Base-by-base conservation (phyloP, 2,329 filamentous ascomycete genomes). In the Malbranchea zuffiana region DNA sequence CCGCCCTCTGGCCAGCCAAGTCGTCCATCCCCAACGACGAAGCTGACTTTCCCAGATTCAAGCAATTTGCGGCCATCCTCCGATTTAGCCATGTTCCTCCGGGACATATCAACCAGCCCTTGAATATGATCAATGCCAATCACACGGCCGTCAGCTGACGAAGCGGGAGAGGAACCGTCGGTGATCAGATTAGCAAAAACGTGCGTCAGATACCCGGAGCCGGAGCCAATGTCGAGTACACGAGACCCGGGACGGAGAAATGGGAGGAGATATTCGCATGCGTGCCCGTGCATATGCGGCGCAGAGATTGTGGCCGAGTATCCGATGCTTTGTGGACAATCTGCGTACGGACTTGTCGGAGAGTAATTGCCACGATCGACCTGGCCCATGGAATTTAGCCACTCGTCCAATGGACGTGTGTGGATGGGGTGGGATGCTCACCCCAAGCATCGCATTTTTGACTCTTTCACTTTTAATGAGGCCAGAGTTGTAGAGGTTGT, bases 341-440 rank as follows among this genome's bases (percentile, higher is more conserved):
- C 80, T 49, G 74, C 67, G 59, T 96, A 96, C 2, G 90, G 76
- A 6, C 57, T 57, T 0, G 60, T 52, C 3, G 83, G 82, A 10
- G 82, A 74, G 62, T 88, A 96, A 61, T 96, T 74, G 0, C 74
- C 86, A 44, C 90, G 76, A 60, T 98, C 88, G 54, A 96, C 85
- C 79, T 86, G 47, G 47, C 6, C 6, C 12, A 15, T 4, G 27
- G 16, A 18, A 24, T 32, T 16, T 25, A 16, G 8, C 21, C 11
- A 31, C 6, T 30, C 11, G 4, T 17, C 5, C 24, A 25, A 35
- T 29, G 1, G 7, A 27, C 17, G n/a, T 25, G 11, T 18, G 3
- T 20, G 18, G 17, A 17, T 2, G 12, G 5, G 16, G 11, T 32
- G 6, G 7, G 21, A 32, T 31, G 44, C 57, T 42, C 63, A 84